Base-by-base conservation (phyloP, 1,139 yeast species). In the Pneumocystis jirovecii region DNA sequence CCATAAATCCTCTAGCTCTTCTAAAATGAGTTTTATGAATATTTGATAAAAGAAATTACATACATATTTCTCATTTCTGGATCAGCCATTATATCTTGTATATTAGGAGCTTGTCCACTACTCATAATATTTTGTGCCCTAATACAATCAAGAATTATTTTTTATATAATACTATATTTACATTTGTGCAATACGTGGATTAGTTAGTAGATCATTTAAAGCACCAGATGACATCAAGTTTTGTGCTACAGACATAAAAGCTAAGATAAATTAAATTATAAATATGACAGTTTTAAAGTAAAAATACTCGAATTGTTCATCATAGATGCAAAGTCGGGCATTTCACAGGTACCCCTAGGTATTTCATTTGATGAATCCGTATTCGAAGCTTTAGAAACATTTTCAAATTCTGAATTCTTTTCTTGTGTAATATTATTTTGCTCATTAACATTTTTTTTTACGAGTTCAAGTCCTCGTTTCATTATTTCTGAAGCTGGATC, bases 401-500 rank as follows among this genome's bases (percentile, higher is more conserved):
- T 71, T 15, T 72, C 71, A 7, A 45, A 39, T 5, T 61, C 64
- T 17, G 65, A 10, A 39, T 66, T 66, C 37, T 63, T 25, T 4
- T 64, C 44, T n/a, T 63, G 65, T 44, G 73, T 74, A 69, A 74
- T 71, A 70, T 85, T 83, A 73, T 85, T 77, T 65, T 87, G 87
- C 72, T 86, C 90, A 71, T 86, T 88, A 45, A 87, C 89, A 74
- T 91, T 85, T 76, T 83, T 83, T 78, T 89, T 88, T 45, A 96
- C 97, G 60, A 96, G 89, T 76, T 91, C 97, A 74, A 84, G 90
- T 65, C 97, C 98, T 74, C 86, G 86, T 76, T 82, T 82, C 97
- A 93, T 93, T 37, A 95, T 93, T 61, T 87, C 96, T 21, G 93
- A 84, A 64, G 84, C 87, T 60, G 97, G 97, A 77, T 93, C 98